Percentiles rank a stretch among this genome's conserved stretches.
These are phyloP conservation scores for Exutisphaerella laricina DNA, from an alignment of 2,329 filamentous ascomycete genomes.

Conservation along the genomic window DNA sequence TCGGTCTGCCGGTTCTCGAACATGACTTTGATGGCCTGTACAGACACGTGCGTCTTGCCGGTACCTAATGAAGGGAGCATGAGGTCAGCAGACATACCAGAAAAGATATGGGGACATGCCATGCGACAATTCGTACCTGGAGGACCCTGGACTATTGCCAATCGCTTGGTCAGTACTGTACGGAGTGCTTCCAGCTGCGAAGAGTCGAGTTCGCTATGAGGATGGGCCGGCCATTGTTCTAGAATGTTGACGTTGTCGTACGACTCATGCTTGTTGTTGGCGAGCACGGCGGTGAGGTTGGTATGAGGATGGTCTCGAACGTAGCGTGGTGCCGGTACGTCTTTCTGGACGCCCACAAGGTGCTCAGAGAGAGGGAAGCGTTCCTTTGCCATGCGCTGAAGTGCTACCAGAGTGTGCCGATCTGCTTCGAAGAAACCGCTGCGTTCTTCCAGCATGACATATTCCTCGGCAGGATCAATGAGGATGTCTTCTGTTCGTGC, in stretches of 20 bases:
- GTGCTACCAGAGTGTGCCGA: conserved; percentile 64
- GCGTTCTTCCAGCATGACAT: conserved; percentile 73
- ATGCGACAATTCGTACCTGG: too few species aligned
- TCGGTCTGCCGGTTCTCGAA: conserved; percentile 51
- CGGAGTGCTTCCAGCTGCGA: conserved; percentile 66
- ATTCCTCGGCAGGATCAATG: conserved; percentile 63
- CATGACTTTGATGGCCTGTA: conserved; percentile 62
- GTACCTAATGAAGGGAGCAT: conserved; percentile 36
- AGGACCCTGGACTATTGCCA: conserved; percentile 78
- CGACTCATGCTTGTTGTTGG: conserved; percentile 30
- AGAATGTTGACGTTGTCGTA: conserved; percentile 51
- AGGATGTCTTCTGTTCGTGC: conserved; percentile 53
- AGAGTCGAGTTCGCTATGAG: conserved; percentile 53
- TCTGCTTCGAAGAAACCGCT: conserved; percentile 71
- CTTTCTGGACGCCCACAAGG: conserved; percentile 46
- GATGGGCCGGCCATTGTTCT: conserved; percentile 47
- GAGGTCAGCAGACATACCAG: background rate
- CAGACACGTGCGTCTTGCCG: conserved; percentile 77
- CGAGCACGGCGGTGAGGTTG: conserved; percentile 41
- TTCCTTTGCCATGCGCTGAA: conserved; percentile 59
- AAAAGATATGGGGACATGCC: too few species aligned
- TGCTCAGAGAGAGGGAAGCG: conserved; percentile 58
- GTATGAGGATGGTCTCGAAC: conserved; percentile 45
- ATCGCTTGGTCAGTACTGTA: conserved; percentile 62
- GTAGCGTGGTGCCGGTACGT: conserved; percentile 49